Evolutionary conservation across 352 stramenopile species (phyloP), one percentile per base, ranked within the genome.

Genomic region (Peronosclerospora sorghi): DNA sequence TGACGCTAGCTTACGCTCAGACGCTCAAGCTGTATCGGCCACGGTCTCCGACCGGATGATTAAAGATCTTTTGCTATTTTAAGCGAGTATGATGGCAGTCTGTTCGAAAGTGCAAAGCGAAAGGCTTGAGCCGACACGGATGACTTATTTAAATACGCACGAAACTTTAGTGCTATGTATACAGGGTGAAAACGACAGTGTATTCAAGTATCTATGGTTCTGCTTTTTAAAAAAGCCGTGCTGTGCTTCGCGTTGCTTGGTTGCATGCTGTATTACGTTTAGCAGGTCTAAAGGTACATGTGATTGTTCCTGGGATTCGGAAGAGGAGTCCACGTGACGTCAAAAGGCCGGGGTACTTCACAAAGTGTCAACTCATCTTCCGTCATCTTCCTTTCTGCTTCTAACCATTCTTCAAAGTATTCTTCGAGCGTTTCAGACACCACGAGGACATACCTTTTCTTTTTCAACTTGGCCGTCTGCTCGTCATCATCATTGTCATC

Each of bases 21-120:
- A 59, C 13, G 32, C 68, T 17, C 64, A 70, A 37, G 55, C 68
- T 38, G 72, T 85, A 38, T 67, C 77, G 39, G 73, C 69, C 21
- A 82, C 75, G 44, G 38, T 72, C 32, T 88, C 75, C 23, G 79
- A 88, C 53, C 73, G 68, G 45, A 83, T 91, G 68, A 76, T 86
- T 46, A 91, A 91, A 49, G 75, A 91, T 50, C 59, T 91, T 42
- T 63, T 91, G 51, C 64, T 91, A 54, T 87, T 91, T 40, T 91
- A 48, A 71, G 26, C 8, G 8, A 15, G 32, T 23, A 20, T 8
- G 10, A 13, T 50, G 15, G 8, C 13, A n/a, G 52, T 54, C 53
- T 8, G n/a, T 5, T 34, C 28, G 8, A 35, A 17, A 19, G 30
- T 18, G 7, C 5, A 13, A 17, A n/a, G 17, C 18, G 13, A 17